Evolutionary conservation across 345 rosid species (phyloP), one percentile per base, ranked within the genome.

Genomic region (Pistacia integerrima): DNA sequence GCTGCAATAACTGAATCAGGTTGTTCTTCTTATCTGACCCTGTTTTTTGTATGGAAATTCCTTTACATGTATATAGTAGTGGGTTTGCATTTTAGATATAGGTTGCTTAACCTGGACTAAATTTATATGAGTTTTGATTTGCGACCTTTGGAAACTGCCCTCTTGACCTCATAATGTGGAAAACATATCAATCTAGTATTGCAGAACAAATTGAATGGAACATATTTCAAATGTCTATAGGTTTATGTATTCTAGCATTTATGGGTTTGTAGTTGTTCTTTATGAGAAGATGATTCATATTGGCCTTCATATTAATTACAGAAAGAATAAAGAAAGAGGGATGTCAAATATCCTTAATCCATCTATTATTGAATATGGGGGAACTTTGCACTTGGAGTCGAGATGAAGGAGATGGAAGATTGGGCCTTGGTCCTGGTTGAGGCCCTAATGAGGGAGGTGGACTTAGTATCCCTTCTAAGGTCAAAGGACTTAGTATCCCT

Each of bases 361-460:
- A 36, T 71, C 63, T 79, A 18, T n/a, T 67, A 30, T 54, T 80
- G 73, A 55, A 73, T 77, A 60, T 73, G 91, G 98, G 98, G 16
- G 97, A 92, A 70, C 71, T 95, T 56, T 93, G 86, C 79, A 95
- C 90, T 72, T 92, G 98, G 97, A 97, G 97, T 77, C 85, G 97
- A 82, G 98, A 95, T 64, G 97, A 95, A 85, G 99, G 97, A 36
- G 99, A 93, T 56, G 98, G 99, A 33, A 88, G 99, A 78, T 83
- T 95, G 72, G 99, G 99, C 64, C 94, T 93, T 22, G 99, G 99
- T 61, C 93, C 98, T 80, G 89, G 88, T 8, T 82, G 90, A 38
- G 98, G 99, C 63, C 99, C 97, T 49, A 92, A 93, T 73, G 97
- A 92, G 86, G 97, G 88, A 38, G 98, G 97, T 71, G 94, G 98